phyloP scores from a whole-genome alignment of 768 basidiomycete species.

The Rhizopogon salebrosus region DNA sequence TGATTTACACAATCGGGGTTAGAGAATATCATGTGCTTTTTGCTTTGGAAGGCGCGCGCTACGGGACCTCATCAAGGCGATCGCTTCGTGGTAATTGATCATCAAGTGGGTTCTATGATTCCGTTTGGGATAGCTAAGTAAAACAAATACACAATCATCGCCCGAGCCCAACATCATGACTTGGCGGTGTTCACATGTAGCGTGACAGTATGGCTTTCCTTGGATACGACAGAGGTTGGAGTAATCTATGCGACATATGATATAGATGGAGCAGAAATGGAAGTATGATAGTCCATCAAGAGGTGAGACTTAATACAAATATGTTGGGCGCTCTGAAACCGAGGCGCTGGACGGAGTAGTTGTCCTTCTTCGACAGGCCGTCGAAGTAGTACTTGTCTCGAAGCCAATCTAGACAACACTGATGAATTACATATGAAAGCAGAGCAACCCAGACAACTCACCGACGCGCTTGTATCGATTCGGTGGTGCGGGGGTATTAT shows the following conservation, averaged over 20 bases:
- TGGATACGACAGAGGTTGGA: not conserved
- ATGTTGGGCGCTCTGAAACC: slow-evolving; percentile 79
- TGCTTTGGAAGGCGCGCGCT: no score
- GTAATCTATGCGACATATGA: not conserved
- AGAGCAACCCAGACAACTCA: slow-evolving; percentile 28
- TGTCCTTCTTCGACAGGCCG: slow-evolving; percentile 52
- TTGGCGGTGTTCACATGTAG: not conserved
- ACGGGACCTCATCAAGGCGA: not conserved
- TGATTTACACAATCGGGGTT: not conserved
- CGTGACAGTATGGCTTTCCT: not conserved
- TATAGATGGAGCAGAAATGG: slow-evolving; percentile 7
- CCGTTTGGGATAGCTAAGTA: not conserved
- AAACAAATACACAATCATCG: not conserved
- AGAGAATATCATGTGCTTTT: no score
- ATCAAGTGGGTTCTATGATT: not conserved
- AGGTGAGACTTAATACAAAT: slow-evolving; percentile 61
- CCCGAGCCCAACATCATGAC: not conserved
- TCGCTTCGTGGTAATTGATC: not conserved
- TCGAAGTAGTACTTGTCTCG: slow-evolving; percentile 72
- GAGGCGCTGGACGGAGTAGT: slow-evolving; percentile 52
- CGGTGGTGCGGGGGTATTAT: slow-evolving; percentile 37
- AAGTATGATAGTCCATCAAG: slow-evolving; percentile 25
- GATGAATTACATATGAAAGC: not conserved
- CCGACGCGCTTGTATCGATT: slow-evolving; percentile 59
- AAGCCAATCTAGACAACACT: slow-evolving; percentile 57